Conservation (phyloP, 2,329 filamentous ascomycete genomes). For the Xylariaceae sp. region DNA sequence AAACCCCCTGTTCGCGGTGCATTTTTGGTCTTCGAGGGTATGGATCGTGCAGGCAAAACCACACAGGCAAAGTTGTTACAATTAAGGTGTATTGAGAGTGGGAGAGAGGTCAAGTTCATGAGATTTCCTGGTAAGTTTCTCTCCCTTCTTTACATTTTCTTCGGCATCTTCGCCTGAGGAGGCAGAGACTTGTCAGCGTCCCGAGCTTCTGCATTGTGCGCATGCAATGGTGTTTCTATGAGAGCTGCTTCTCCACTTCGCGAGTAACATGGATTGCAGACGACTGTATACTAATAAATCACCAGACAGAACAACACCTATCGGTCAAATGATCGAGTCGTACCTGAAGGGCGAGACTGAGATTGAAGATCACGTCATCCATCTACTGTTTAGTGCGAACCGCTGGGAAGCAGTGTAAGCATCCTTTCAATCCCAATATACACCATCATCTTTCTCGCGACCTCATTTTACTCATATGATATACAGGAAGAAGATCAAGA, state of each 20-base stretch:
- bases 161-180: not conserved
- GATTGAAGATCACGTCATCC: conserved; percentile 87
- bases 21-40: conserved; percentile 83
- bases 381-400: conserved; percentile 89
- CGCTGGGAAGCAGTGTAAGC: conserved; percentile 76
- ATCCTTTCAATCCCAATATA: not conserved
- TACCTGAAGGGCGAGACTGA: conserved; percentile 77
- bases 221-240: too few species aligned
- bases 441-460: not conserved
- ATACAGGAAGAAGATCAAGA: conserved; percentile 55
- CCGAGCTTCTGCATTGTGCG: too few species aligned
- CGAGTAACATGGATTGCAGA: not conserved
- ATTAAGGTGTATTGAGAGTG: conserved; percentile 56
- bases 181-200: not conserved
- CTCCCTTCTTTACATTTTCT: not conserved
- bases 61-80: conserved; percentile 80
- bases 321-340: conserved; percentile 83
- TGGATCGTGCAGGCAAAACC: conserved; percentile 91
- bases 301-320: conserved; percentile 79
- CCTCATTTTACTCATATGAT: not conserved
- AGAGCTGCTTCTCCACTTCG: too few species aligned
- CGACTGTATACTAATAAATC: conserved; percentile 3
- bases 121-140: conserved; percentile 60
- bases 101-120: conserved; percentile 58
- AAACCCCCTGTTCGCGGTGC: conserved; percentile 61